Evolutionary conservation across 306 rosid species (phyloP).

Genomic region (Fagus crenata): DNA sequence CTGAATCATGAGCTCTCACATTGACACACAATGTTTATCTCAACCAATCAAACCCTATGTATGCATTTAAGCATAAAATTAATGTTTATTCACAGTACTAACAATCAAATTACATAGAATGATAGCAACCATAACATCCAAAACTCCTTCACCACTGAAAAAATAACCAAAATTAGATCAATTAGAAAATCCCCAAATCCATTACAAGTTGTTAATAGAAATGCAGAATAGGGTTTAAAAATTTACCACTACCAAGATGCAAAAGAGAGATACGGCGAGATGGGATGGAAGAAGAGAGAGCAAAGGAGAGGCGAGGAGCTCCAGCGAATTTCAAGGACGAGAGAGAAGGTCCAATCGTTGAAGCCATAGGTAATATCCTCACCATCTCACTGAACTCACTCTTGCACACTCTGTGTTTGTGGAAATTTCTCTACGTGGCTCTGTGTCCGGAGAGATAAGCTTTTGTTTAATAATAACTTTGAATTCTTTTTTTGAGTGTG

Average conservation of each 20-base stretch:
- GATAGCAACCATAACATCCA: not conserved
- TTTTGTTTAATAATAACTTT: no score
- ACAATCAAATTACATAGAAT: not conserved
- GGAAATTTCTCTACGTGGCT: not conserved
- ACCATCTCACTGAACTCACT: conserved; percentile 40
- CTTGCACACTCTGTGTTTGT: conserved; percentile 4
- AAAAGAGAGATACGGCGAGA: conserved; percentile 44
- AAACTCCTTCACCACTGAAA: not conserved
- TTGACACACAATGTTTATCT: not conserved
- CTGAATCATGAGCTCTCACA: no score
- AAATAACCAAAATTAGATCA: not conserved
- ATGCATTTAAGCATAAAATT: not conserved
- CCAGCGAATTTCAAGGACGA: conserved; percentile 50
- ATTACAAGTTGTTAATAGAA: not conserved
- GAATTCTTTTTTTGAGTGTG: no score
- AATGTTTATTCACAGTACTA: not conserved
- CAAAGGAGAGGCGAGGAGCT: conserved; percentile 43
- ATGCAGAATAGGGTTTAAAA: conserved; percentile 8
- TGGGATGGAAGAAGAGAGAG: conserved; percentile 45
- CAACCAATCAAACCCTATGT: no score
- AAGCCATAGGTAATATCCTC: conserved; percentile 70
- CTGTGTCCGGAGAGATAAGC: no score
- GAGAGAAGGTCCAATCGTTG: conserved; percentile 73
- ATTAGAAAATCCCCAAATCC: not conserved
- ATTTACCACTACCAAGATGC: conserved; percentile 50